Percentiles rank a stretch among this genome's conserved stretches.
Evolutionary conservation across 164 flowering plant species (phyloP).

Genomic region (Berberis vulgaris): DNA sequence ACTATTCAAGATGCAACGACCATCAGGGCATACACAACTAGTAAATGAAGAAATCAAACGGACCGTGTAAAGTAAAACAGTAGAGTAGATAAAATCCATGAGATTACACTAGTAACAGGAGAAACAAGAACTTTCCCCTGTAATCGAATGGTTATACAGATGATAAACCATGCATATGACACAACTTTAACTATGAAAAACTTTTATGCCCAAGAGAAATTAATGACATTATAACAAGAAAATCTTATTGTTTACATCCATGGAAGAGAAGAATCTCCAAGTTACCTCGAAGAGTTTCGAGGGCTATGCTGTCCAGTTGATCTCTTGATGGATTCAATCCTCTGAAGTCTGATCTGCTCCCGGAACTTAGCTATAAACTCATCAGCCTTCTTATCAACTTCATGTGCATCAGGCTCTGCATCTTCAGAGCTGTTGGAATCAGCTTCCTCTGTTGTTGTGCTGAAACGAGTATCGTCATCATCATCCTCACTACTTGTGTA

Average conservation of each 20-base stretch:
- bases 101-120: too few species aligned
- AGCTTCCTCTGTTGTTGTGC: constrained; percentile 16
- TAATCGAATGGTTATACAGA: not conserved
- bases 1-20: too few species aligned
- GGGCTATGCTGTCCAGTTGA: constrained; percentile 15
- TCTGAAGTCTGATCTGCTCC: constrained; percentile 53
- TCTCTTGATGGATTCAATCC: constrained; percentile 24
- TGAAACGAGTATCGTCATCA: constrained; percentile 13
- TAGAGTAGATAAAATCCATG: too few species aligned
- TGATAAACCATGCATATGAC: not conserved
- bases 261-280: constrained; percentile 1
- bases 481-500: constrained; percentile 19
- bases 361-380: constrained; percentile 58
- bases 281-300: constrained; percentile 19
- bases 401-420: constrained; percentile 20
- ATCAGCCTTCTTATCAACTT: constrained; percentile 55
- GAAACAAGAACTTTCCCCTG: too few species aligned
- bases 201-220: not conserved
- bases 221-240: not conserved
- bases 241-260: constrained; percentile 1
- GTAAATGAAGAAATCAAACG: too few species aligned
- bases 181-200: not conserved
- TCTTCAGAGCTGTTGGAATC: constrained; percentile 3
- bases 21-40: too few species aligned
- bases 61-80: too few species aligned